phyloP scores from a whole-genome alignment of 495 filamentous ascomycete genomes.

The Daldinia childiae region DNA sequence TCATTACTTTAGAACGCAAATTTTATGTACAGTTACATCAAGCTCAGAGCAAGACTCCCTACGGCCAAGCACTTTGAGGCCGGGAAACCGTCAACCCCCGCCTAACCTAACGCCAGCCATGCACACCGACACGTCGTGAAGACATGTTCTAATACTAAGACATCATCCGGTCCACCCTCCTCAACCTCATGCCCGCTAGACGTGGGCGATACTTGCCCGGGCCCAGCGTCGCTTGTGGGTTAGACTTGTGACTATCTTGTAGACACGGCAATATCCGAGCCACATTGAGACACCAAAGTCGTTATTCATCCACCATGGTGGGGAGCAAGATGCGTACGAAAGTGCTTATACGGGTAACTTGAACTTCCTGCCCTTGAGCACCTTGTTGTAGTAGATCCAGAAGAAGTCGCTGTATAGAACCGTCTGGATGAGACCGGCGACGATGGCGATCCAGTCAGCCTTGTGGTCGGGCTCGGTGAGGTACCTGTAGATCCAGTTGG shows the following conservation, averaged over 20 bases:
- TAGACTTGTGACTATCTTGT: conserved; percentile 9
- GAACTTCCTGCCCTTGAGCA: conserved; percentile 89
- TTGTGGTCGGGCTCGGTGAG: conserved; percentile 70
- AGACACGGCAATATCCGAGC: conserved; percentile 4
- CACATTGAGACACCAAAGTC: background rate
- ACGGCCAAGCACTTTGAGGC: conserved; percentile 30
- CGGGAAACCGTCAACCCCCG: conserved; percentile 29
- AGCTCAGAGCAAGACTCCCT: conserved; percentile 28
- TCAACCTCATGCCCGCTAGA: conserved; percentile 10
- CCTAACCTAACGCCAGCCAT: conserved; percentile 48
- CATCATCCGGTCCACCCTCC: conserved; percentile 3
- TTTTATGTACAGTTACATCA: conserved; percentile 42
- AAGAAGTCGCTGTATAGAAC: conserved; percentile 98
- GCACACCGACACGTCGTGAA: conserved; percentile 40
- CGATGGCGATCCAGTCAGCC: conserved; percentile 82
- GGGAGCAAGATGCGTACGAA: background rate
- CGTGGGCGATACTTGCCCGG: background rate
- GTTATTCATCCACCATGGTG: background rate
- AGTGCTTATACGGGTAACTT: conserved; percentile 76
- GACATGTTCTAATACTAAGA: conserved; percentile 39
- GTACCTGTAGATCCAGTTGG: conserved; percentile 96
- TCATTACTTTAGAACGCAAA: conserved; percentile 31
- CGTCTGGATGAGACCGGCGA: conserved; percentile 92
- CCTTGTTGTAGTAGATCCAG: conserved; percentile 98
- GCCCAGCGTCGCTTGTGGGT: conserved; percentile 6